Percentiles rank a stretch among this genome's conserved stretches.
Evolutionary conservation across 108 stramenopile genomes (phyloP).

Genomic region (Cylindrotheca closterium): DNA sequence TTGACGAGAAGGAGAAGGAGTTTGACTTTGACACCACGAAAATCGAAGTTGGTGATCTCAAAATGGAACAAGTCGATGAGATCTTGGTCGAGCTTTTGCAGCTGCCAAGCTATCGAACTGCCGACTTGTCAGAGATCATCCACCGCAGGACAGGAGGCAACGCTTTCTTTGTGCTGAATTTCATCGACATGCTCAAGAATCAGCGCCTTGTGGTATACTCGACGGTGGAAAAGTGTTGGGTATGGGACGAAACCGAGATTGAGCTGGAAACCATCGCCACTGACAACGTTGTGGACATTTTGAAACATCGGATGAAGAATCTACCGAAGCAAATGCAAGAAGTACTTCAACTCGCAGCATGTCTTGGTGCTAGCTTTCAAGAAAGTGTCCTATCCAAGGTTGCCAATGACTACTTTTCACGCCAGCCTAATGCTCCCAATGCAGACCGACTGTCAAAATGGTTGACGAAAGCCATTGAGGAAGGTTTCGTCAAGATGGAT

Average conservation of each 20-base stretch:
- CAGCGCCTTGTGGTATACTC: neutral
- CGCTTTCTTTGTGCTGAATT: conserved; percentile 5
- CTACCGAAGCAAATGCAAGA: neutral
- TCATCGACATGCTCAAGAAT: conserved; percentile 1
- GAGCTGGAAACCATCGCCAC: neutral
- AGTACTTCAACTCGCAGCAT: conserved; percentile 14
- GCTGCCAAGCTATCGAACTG: neutral
- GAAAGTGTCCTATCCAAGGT: no score
- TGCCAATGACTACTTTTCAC: no score
- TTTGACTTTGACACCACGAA: no score
- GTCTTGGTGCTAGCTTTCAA: conserved; percentile 16
- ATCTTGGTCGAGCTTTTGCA: no score
- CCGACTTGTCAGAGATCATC: conserved; percentile 1
- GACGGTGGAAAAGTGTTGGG: conserved; percentile 5
- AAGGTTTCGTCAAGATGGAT: neutral
- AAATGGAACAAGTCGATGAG: neutral
- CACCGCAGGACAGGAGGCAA: conserved; percentile 6
- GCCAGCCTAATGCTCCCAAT: no score
- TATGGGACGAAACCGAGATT: conserved; percentile 4
- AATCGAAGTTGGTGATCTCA: neutral
- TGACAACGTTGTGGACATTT: neutral
- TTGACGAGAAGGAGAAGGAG: neutral
- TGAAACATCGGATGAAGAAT: neutral
- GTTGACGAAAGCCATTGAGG: neutral
- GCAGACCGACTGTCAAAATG: no score